Evolutionary conservation across 257 asterid genomes (phyloP).

Genomic region (Linderniella brevidens): DNA sequence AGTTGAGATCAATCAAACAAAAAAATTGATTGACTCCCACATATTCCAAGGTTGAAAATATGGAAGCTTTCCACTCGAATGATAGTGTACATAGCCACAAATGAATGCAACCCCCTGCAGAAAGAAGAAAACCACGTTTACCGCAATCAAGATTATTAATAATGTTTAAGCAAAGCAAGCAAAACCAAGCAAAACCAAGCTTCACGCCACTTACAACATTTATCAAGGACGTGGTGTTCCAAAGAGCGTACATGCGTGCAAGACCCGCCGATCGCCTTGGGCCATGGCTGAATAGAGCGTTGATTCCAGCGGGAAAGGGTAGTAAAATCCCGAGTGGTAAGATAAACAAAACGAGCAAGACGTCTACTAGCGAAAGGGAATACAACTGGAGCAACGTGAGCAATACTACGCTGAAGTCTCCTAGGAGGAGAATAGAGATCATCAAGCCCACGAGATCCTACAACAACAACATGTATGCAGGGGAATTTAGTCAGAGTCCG

Average conservation of each 20-base stretch:
- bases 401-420: slow-evolving; percentile 94
- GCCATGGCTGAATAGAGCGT: slow-evolving; percentile 92
- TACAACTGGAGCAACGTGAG: slow-evolving; percentile 92
- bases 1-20: too few species aligned
- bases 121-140: slow-evolving; percentile 1
- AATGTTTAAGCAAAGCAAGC: background rate
- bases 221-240: slow-evolving; percentile 79
- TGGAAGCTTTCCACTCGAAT: slow-evolving; percentile 51
- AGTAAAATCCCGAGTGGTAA: slow-evolving; percentile 82
- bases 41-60: slow-evolving; percentile 92
- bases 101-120: slow-evolving; percentile 69
- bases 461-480: slow-evolving; percentile 14
- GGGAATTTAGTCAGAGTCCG: too few species aligned
- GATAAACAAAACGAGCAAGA: slow-evolving; percentile 74
- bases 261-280: slow-evolving; percentile 94
- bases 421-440: slow-evolving; percentile 83
- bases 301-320: slow-evolving; percentile 96
- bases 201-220: slow-evolving; percentile 50
- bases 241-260: slow-evolving; percentile 87
- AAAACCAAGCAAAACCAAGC: background rate
- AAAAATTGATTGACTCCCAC: slow-evolving; percentile 26
- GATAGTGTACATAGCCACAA: slow-evolving; percentile 66
- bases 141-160: background rate
- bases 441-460: slow-evolving; percentile 99
- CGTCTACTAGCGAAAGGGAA: slow-evolving; percentile 73